phyloP scores from a whole-genome alignment of 2,329 filamentous ascomycete species.

The Monosporascus sp. region DNA sequence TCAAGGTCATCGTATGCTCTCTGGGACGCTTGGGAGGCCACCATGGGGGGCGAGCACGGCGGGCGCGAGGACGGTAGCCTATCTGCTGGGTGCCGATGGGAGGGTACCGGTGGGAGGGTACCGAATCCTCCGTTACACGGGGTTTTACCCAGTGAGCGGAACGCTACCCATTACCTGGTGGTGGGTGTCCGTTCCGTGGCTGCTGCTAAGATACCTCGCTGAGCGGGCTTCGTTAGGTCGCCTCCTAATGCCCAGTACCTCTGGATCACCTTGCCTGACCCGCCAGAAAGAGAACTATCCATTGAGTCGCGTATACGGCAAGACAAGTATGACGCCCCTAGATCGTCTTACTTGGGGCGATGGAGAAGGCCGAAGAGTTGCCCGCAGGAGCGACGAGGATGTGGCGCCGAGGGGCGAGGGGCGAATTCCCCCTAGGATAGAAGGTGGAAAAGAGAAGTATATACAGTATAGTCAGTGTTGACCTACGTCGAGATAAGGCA shows the following conservation, averaged over 20 bases:
- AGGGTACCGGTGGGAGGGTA: neutral
- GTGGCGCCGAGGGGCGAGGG: too few relatives aligned
- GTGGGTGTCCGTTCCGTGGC: neutral
- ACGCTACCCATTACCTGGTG: neutral
- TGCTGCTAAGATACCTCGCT: neutral
- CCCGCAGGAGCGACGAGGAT: neutral
- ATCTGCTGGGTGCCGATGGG: neutral
- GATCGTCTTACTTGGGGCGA: neutral
- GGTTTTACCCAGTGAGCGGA: neutral
- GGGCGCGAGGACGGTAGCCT: neutral
- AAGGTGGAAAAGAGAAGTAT: too few relatives aligned
- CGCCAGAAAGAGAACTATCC: neutral
- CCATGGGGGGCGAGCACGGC: neutral
- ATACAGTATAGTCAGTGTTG: conserved; percentile 8
- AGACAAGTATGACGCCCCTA: too few relatives aligned
- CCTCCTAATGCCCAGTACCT: neutral
- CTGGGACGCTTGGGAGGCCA: neutral
- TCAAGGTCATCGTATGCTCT: neutral
- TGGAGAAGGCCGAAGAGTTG: neutral
- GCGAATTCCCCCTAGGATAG: too few relatives aligned
- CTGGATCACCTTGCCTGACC: neutral
- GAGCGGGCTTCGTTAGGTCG: too few relatives aligned
- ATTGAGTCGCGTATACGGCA: too few relatives aligned
- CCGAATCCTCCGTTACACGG: neutral
- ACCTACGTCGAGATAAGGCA: conserved; percentile 19